Evolutionary conservation across 495 filamentous ascomycete genomes (phyloP), one percentile per base, ranked within the genome.

Genomic region (Physcia stellaris): DNA sequence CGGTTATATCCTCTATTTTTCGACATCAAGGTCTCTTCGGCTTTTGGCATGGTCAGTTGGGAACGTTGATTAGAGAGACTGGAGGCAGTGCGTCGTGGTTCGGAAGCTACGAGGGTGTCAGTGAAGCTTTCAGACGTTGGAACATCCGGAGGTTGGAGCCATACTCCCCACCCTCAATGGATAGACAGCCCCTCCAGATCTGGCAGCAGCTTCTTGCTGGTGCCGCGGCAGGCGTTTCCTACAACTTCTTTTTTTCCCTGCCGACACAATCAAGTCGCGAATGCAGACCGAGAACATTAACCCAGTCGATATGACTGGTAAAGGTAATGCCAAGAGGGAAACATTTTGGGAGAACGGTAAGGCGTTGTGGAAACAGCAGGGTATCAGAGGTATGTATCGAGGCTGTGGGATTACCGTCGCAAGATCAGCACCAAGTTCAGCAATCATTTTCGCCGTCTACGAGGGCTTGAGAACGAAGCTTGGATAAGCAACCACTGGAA

Each of bases 201-300:
- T 74, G 75, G 58, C 84, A 93, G 51, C 83, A 90, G 56, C 77
- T 90, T 49, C 57, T 84, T 7, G 83, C 85, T 11, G 86, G 86
- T n/a, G 86, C 86, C n/a, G 67, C 76, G 11, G 86, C 88, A 15
- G 90, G 90, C 31, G 82, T 96, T 63, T 75, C 71, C 38, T 98
- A 96, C 55, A 98, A 96, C 50, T 94, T 96, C 50, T 94, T 20
- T 94, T 94, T 64, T 98, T 87, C 58, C 90, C 90, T 0, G 90
- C 92, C 28, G 90, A 98, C 53, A 95, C 90, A 1, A 79, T 98
- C 62, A 98, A 98, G 57, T 86, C 79, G 7, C 73, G 88, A 5
- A 92, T 99, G 78, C 90, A 99, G 57, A 96, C 92, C 0, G 73
- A 80, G 32, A 79, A 85, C 22, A 66, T 88, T 35, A 65, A 64